Percentiles rank a stretch among this genome's conserved stretches.
phyloP scores from a whole-genome alignment of 371 early-diverging fungal species.

The Mucor plumbeus region DNA sequence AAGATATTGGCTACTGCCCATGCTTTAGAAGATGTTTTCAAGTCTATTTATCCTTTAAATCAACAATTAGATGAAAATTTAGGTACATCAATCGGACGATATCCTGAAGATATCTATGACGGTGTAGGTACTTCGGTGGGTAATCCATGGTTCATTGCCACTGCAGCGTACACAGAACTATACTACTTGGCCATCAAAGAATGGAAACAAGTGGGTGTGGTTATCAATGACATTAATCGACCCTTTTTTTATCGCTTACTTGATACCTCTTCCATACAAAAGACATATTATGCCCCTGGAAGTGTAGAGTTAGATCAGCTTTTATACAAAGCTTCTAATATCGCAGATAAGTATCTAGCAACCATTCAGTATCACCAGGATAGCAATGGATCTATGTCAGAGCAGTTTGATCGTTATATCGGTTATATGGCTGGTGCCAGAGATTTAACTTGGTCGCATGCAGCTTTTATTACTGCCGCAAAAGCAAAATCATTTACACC shows the following conservation, averaged over 20 bases:
- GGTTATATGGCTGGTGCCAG: conserved; percentile 71
- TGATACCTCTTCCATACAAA: conserved; percentile 17
- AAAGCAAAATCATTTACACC: conserved; percentile 30
- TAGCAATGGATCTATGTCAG: conserved; percentile 61
- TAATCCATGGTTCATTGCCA: conserved; percentile 79
- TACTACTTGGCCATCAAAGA: conserved; percentile 59
- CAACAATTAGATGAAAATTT: conserved; percentile 3
- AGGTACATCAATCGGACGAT: conserved; percentile 71
- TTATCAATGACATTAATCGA: conserved; percentile 47
- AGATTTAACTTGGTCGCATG: conserved; percentile 82
- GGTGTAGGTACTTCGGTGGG: conserved; percentile 62
- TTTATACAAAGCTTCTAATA: conserved; percentile 13
- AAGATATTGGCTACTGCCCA: conserved; percentile 57
- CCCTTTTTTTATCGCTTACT: conserved; percentile 39
- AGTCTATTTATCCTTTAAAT: conserved; percentile 62
- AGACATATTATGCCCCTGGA: conserved; percentile 22
- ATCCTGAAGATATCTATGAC: conserved; percentile 76
- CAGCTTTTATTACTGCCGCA: conserved; percentile 59
- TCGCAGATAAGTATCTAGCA: conserved; percentile 63
- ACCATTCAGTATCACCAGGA: conserved; percentile 61
- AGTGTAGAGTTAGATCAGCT: conserved; percentile 29
- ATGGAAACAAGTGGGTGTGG: conserved; percentile 37
- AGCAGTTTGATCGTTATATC: conserved; percentile 64
- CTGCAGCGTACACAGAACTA: conserved; percentile 67
- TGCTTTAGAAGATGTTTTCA: conserved; percentile 49